Base-by-base conservation (phyloP, 2,329 filamentous ascomycete species). In the Arthrinium puccinioides region DNA sequence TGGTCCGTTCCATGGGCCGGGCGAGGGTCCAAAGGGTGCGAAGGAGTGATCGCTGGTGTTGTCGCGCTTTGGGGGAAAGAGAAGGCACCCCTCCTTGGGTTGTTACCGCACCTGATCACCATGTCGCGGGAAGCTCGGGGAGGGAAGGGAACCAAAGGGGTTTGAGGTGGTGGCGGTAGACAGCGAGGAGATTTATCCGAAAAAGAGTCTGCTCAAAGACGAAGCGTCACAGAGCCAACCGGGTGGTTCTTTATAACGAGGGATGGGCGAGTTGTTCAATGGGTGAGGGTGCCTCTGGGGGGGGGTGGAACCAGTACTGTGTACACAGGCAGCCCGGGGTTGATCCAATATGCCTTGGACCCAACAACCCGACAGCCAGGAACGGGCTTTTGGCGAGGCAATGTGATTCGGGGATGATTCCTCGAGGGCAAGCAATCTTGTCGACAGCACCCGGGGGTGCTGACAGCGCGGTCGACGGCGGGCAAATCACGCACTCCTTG, bases 271-370 rank as follows among this genome's bases (percentile, higher is more conserved):
- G n/a, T n/a, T n/a, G n/a, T n/a, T n/a, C n/a, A n/a, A n/a, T n/a
- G n/a, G n/a, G n/a, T n/a, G n/a, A n/a, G n/a, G n/a, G n/a, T n/a
- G n/a, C n/a, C n/a, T n/a, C n/a, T n/a, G n/a, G n/a, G n/a, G n/a
- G n/a, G n/a, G n/a, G n/a, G n/a, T n/a, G n/a, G n/a, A n/a, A n/a
- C n/a, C n/a, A n/a, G n/a, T n/a, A n/a, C n/a, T n/a, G n/a, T n/a
- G n/a, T n/a, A n/a, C n/a, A n/a, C n/a, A n/a, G n/a, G n/a, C n/a
- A n/a, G n/a, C n/a, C n/a, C n/a, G n/a, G n/a, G n/a, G n/a, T n/a
- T n/a, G n/a, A n/a, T 47, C 43, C 52, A 52, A 51, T 53, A 54
- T 52, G 54, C 44, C 21, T 21, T 33, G 46, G n/a, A n/a, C n/a
- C 45, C 47, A 52, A 51, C 47, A 44, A 39, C 44, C 44, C 44